These are phyloP conservation scores for Lecanosticta acicola DNA, from an alignment of 2,329 filamentous ascomycete genomes.

Conservation along the genomic window DNA sequence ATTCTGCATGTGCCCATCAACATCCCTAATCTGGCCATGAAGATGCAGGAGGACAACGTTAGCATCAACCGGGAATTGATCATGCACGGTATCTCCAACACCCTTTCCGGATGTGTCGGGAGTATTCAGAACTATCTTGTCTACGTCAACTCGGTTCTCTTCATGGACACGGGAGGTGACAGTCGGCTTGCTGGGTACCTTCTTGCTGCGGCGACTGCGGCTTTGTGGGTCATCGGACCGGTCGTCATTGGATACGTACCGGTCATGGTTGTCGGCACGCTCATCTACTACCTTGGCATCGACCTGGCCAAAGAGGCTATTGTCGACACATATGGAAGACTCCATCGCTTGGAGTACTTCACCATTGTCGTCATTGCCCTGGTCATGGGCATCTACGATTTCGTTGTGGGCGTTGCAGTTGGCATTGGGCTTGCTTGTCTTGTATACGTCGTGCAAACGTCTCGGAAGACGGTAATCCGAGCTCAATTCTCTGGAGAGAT, in stretches of 20 bases:
- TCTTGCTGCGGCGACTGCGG: constrained; percentile 72
- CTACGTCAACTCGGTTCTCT: constrained; percentile 95
- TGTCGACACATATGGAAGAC: constrained; percentile 79
- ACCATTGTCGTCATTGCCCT: constrained; percentile 85
- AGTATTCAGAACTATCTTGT: constrained; percentile 96
- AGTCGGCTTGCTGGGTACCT: constrained; percentile 79
- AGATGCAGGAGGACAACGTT: constrained; percentile 85
- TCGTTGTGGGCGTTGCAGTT: constrained; percentile 87
- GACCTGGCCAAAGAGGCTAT: constrained; percentile 85
- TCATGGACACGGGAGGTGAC: constrained; percentile 87
- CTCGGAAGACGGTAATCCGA: constrained; percentile 79
- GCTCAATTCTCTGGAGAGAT: constrained; percentile 86
- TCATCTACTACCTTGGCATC: constrained; percentile 93
- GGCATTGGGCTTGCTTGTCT: constrained; percentile 89
- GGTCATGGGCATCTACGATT: constrained; percentile 95
- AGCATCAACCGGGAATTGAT: constrained; percentile 87
- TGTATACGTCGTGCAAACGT: constrained; percentile 86
- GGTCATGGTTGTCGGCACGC: constrained; percentile 89
- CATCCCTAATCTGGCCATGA: constrained; percentile 85
- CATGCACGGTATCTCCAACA: constrained; percentile 88
- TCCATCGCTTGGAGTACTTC: constrained; percentile 80
- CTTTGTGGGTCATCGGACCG: constrained; percentile 79
- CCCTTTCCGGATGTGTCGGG: constrained; percentile 75
- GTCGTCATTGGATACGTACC: constrained; percentile 89
- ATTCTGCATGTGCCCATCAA: constrained; percentile 97